Evolutionary conservation across 345 rosid genomes (phyloP).

Genomic region (Gossypium ekmanianum): DNA sequence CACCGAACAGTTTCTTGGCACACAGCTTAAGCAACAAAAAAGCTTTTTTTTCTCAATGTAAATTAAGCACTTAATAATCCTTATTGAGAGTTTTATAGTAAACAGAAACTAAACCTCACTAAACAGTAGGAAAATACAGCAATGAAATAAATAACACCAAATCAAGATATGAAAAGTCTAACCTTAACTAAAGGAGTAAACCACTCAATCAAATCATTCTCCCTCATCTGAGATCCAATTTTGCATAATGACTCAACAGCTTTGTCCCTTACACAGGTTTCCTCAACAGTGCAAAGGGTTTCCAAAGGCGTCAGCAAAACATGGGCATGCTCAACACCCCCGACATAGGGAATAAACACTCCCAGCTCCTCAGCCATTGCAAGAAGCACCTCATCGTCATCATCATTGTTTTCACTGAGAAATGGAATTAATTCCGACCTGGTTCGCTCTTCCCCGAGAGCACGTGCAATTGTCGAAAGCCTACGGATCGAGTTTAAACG

Average conservation of each 20-base stretch:
- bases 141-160: neutral
- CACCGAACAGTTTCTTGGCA: neutral
- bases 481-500: slow-evolving; percentile 85
- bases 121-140: neutral
- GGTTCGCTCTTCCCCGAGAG: slow-evolving; percentile 94
- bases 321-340: slow-evolving; percentile 81
- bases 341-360: slow-evolving; percentile 84
- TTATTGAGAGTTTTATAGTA: neutral
- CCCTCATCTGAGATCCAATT: slow-evolving; percentile 91
- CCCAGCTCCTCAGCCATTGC: slow-evolving; percentile 94
- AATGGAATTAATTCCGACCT: slow-evolving; percentile 90
- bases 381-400: slow-evolving; percentile 96
- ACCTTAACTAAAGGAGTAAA: slow-evolving; percentile 90
- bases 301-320: slow-evolving; percentile 80
- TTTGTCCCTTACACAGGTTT: slow-evolving; percentile 89
- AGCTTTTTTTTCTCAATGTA: neutral
- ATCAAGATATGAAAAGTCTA: slow-evolving; percentile 16
- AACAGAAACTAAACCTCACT: neutral
- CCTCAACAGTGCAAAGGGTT: slow-evolving; percentile 84
- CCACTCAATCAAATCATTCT: slow-evolving; percentile 64
- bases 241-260: slow-evolving; percentile 81
- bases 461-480: slow-evolving; percentile 88
- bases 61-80: neutral
- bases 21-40: neutral
- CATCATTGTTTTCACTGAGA: slow-evolving; percentile 88